Percentiles rank a stretch among this genome's conserved stretches.
Conservation (phyloP, 2,329 filamentous ascomycete genomes). For the Colletotrichum shisoi region DNA sequence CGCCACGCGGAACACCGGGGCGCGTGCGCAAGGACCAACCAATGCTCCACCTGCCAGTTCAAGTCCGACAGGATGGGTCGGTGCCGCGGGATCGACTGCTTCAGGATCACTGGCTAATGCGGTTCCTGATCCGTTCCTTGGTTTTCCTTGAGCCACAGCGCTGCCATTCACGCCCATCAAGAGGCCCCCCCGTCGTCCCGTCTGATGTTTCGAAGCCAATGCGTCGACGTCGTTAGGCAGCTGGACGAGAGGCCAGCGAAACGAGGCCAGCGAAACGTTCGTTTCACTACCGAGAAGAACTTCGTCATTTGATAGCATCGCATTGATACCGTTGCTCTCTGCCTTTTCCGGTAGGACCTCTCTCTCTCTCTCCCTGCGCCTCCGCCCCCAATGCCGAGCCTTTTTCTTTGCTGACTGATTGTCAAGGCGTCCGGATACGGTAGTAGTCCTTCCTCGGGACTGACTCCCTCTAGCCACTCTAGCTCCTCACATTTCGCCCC, state of each 20-base stretch:
- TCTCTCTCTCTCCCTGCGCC: neutral
- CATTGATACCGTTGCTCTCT: conserved; percentile 34
- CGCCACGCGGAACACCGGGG: conserved; percentile 9
- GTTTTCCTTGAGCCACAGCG: conserved; percentile 14
- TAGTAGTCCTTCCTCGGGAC: conserved; percentile 31
- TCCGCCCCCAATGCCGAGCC: conserved; percentile 30
- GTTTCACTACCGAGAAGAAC: conserved; percentile 32
- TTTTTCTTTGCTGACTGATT: conserved; percentile 38
- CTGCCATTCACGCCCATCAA: conserved; percentile 26
- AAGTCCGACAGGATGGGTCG: conserved; percentile 27
- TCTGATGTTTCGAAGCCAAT: conserved; percentile 32
- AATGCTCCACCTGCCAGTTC: conserved; percentile 27
- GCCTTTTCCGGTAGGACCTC: conserved; percentile 25
- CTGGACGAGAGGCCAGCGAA: conserved; percentile 31
- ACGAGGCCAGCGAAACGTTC: conserved; percentile 33
- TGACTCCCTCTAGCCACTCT: conserved; percentile 18
- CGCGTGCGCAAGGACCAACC: conserved; percentile 28
- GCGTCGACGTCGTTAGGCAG: conserved; percentile 24
- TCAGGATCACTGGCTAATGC: conserved; percentile 34
- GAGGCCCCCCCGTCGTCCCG: conserved; percentile 23
- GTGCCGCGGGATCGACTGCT: conserved; percentile 35
- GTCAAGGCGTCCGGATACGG: conserved; percentile 28
- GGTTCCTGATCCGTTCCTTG: conserved; percentile 25
- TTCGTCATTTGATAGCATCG: conserved; percentile 35
- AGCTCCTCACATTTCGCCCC: conserved; percentile 31